Base-by-base conservation (phyloP, 2,329 filamentous ascomycete genomes). In the Neonectria faginata region DNA sequence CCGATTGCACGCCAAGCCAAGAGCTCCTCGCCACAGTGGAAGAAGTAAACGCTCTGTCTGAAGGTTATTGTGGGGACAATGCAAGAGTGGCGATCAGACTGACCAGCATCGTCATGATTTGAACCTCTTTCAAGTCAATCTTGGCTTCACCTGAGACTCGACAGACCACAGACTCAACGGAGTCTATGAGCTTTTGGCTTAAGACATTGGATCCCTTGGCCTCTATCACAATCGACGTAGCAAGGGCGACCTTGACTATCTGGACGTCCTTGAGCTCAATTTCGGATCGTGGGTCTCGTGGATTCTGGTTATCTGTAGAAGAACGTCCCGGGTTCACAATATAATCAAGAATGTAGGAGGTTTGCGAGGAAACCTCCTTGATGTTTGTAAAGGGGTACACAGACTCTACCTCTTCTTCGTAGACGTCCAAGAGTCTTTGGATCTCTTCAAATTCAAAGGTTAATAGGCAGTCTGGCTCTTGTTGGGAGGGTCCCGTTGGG, bases 1-100 rank as follows among this genome's bases (percentile, higher is more conserved):
- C 82, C 81, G 36, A 84, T 85, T 1, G 80, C 74, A 0, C 83
- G 79, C 82, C 83, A 85, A 0, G 83, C 79, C 0, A 85, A 77
- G 2, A 85, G 75, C 57, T 86, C 84, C 31, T 86, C 82, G 51
- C 84, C 84, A 9, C 77, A 78, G 63, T 85, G 78, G 36, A 82
- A 81, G 67, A 80, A 78, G 64, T 80, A 81, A 1, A 80, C 79
- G 64, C 78, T 80, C 78, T 80, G 2, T n/a, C 5, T 8, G 10
- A 20, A 9, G 10, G 48, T 63, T 22, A 56, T 22, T 33, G 22
- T n/a, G 5, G 10, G 12, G 25, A 8, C 11, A 10, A 2, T 1
- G 2, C 22, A 29, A 16, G 3, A 25, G 20, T 16, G 22, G 16
- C 6, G 3, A 27, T 6, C 2, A 8, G 18, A 62, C 60, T 52